These are phyloP conservation scores for Citrus cavaleriei DNA, from an alignment of 345 rosid species.

Conservation along the genomic window DNA sequence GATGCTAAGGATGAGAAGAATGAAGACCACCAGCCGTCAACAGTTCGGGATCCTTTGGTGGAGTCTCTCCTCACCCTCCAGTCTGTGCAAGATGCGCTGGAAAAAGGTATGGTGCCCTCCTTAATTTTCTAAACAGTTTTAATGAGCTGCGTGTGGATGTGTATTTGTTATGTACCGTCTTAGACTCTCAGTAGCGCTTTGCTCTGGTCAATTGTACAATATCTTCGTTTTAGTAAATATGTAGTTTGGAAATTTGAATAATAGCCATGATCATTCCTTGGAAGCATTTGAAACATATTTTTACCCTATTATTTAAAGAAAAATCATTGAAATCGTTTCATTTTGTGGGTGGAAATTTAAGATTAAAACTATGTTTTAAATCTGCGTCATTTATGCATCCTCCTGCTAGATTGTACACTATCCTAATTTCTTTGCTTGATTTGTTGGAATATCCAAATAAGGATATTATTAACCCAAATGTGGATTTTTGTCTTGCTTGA, in stretches of 20 bases:
- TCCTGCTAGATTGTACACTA: neutral
- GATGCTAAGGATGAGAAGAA: slow-evolving; percentile 36
- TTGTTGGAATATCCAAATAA: neutral
- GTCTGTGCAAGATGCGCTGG: slow-evolving; percentile 60
- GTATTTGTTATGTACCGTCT: neutral
- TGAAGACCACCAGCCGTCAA: slow-evolving; percentile 33
- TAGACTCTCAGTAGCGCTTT: neutral
- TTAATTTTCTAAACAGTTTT: neutral
- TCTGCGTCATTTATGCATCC: neutral
- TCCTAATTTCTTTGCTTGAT: neutral
- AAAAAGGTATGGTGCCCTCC: slow-evolving; percentile 40
- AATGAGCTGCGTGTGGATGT: neutral
- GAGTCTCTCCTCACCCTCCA: slow-evolving; percentile 50
- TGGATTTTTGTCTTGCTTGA: neutral
- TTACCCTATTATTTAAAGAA: neutral
- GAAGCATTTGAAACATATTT: neutral
- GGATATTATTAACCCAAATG: neutral
- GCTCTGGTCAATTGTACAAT: neutral
- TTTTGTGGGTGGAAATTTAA: neutral
- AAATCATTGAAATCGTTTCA: neutral
- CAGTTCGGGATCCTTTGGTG: slow-evolving; percentile 49
- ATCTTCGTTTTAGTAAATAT: neutral
- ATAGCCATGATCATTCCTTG: neutral
- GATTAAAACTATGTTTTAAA: neutral
- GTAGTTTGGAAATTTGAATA: neutral